phyloP scores from a whole-genome alignment of 306 rosid genomes.

The Ziziphus jujuba region DNA sequence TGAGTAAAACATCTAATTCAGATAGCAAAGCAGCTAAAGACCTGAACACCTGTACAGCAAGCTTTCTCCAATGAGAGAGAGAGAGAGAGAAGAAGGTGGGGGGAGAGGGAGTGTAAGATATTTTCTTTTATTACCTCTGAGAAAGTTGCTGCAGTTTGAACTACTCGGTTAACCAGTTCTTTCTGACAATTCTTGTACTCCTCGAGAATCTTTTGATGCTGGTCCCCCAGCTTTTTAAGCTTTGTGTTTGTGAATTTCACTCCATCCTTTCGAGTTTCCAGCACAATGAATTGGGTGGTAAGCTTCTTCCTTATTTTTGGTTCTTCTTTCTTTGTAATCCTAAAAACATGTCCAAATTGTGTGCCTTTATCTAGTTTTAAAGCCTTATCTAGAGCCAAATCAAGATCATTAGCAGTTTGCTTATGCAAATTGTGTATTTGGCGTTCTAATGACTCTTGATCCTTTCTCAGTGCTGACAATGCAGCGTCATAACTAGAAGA shows the following conservation, averaged over 20 bases:
- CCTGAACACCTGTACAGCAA: conserved; percentile 67
- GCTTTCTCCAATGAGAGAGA: conserved; percentile 27
- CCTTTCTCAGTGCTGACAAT: conserved; percentile 61
- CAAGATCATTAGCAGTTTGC: conserved; percentile 84
- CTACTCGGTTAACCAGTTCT: conserved; percentile 70
- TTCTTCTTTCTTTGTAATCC: conserved; percentile 98
- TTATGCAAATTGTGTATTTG: conserved; percentile 74
- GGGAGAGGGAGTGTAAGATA: conserved; percentile 4
- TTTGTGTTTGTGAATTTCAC: conserved; percentile 91
- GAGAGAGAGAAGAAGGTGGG: conserved; percentile 18
- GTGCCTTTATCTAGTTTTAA: conserved; percentile 85
- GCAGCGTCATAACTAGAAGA: conserved; percentile 75
- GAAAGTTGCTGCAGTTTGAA: conserved; percentile 71
- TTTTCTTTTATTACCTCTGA: conserved; percentile 53
- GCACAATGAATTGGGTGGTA: conserved; percentile 79
- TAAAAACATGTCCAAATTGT: conserved; percentile 92
- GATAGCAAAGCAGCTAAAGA: conserved; percentile 76
- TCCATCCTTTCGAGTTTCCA: conserved; percentile 98
- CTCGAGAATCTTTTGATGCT: conserved; percentile 72
- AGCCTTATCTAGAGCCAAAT: conserved; percentile 78
- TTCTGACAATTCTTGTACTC: conserved; percentile 86
- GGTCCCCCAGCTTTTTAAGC: conserved; percentile 87
- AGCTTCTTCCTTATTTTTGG: conserved; percentile 96
- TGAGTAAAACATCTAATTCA: conserved; percentile 81
- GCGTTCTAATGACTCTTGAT: conserved; percentile 64